Conservation (phyloP, 2,329 filamentous ascomycete species). For the Colletotrichum lentis region DNA sequence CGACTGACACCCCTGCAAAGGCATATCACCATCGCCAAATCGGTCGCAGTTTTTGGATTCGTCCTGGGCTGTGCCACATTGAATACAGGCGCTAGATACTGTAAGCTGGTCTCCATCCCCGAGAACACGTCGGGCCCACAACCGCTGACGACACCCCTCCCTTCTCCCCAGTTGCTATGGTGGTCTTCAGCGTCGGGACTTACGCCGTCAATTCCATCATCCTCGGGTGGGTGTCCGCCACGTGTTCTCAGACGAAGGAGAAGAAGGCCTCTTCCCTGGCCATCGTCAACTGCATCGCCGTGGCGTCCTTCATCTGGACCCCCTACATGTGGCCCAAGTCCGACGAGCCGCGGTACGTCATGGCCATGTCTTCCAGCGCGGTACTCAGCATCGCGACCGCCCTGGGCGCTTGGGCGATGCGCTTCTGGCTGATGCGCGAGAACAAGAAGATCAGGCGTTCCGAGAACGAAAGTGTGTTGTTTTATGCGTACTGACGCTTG, state of each 20-base stretch:
- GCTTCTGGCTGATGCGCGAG: conserved; percentile 38
- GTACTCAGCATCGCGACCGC: conserved; percentile 38
- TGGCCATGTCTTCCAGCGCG: conserved; percentile 44
- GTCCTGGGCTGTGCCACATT: conserved; percentile 44
- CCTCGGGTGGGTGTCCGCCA: conserved; percentile 49
- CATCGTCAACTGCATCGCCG: conserved; percentile 43
- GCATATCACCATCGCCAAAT: conserved; percentile 33
- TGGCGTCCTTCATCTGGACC: conserved; percentile 39
- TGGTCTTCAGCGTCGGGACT: conserved; percentile 44
- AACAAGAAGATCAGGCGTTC: conserved; percentile 41
- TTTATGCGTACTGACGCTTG: conserved; percentile 39
- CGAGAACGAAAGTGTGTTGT: conserved; percentile 38
- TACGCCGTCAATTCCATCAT: conserved; percentile 49
- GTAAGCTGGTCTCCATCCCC: neutral
- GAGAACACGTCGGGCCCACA: neutral
- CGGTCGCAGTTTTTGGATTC: conserved; percentile 34
- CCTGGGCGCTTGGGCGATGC: conserved; percentile 37
- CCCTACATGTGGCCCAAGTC: conserved; percentile 46
- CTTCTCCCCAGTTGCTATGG: conserved; percentile 40
- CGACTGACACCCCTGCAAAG: neutral
- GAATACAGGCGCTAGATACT: conserved; percentile 42
- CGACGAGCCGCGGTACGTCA: conserved; percentile 41
- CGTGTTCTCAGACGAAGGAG: conserved; percentile 51
- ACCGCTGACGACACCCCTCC: neutral
- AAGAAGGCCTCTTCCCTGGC: conserved; percentile 50